Base-by-base conservation (phyloP, 306 rosid species). In the Corylus avellana region DNA sequence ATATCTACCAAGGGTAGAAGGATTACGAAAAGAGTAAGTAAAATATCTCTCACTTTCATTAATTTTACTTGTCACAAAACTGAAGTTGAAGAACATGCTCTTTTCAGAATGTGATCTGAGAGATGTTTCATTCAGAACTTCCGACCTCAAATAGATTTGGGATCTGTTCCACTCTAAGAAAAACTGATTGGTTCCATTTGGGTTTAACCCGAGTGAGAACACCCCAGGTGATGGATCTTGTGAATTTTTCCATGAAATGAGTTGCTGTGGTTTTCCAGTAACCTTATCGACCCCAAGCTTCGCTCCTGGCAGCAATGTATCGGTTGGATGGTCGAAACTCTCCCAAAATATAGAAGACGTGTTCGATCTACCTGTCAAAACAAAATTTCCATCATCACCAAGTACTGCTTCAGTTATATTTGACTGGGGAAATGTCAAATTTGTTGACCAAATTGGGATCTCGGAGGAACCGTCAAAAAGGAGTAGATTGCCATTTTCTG, bases 171-270 rank as follows among this genome's bases (percentile, higher is more conserved):
- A n/a, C 62, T n/a, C 11, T n/a, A 56, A n/a, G 27, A 32, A 2
- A 56, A 0, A 56, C 2, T 7, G 29, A 17, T 0, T 8, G 46
- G 74, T 85, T 61, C 80, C 88, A 0, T 73, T 56, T 0, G 88
- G 91, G 76, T 87, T 88, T 53, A 85, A 51, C 66, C 85, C 88
- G 9, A 88, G 42, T 16, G 89, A 85, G 82, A 83, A 87, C 8
- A 82, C 55, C 14, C 88, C 91, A 11, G 80, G 11, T 25, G 85
- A 78, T 8, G 91, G 87, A 80, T 87, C 78, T 5, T 85, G 78
- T 0, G 0, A 47, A 61, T 77, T 87, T 76, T 78, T 87, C 91
- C 89, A 87, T 3, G 91, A 53, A 72, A 87, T 85, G 5, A 87
- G 91, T 49, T 78, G 82, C 17, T 80, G 87, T 2, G 87, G 81